Conservation (phyloP, 2,329 filamentous ascomycete species). For the Fulvia fulva region DNA sequence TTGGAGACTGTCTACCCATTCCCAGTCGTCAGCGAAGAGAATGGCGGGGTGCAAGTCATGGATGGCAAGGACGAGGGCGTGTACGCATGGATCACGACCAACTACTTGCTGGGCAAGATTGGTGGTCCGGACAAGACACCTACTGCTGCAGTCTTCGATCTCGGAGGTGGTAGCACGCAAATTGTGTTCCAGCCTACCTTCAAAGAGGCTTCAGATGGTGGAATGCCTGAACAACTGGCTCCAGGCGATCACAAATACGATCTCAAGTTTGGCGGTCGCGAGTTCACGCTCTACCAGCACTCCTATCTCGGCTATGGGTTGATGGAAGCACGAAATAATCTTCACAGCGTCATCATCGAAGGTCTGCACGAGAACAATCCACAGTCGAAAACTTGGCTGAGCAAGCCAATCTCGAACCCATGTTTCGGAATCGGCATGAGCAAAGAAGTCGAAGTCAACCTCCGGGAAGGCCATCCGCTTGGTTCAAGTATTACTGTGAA, state of each 20-base stretch:
- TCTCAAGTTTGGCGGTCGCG: slow-evolving; percentile 81
- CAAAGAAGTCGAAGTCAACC: slow-evolving; percentile 67
- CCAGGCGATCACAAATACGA: slow-evolving; percentile 95
- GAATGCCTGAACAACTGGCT: slow-evolving; percentile 78
- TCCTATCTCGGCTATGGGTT: slow-evolving; percentile 95
- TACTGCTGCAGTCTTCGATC: slow-evolving; percentile 91
- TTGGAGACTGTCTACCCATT: slow-evolving; percentile 91
- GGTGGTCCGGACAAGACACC: slow-evolving; percentile 84
- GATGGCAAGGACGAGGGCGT: slow-evolving; percentile 95
- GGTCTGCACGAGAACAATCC: slow-evolving; percentile 63
- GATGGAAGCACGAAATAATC: slow-evolving; percentile 86
- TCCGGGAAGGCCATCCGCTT: slow-evolving; percentile 63
- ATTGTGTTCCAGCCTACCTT: slow-evolving; percentile 98
- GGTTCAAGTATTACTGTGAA: slow-evolving; percentile 66
- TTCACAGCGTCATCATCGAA: slow-evolving; percentile 72
- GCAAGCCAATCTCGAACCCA: slow-evolving; percentile 70
- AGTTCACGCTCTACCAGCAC: slow-evolving; percentile 95
- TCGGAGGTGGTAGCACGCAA: slow-evolving; percentile 92
- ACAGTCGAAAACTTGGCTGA: slow-evolving; percentile 59
- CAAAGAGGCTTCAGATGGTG: slow-evolving; percentile 65
- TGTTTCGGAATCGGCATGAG: slow-evolving; percentile 80
- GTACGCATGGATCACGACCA: slow-evolving; percentile 98
- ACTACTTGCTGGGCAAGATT: slow-evolving; percentile 97
- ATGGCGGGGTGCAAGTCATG: slow-evolving; percentile 93
- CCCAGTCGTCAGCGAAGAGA: slow-evolving; percentile 80